Percentiles rank a stretch among this genome's conserved stretches.
These are phyloP conservation scores for Lolium multiflorum DNA, from an alignment of 176 grass and related monocot species.

Conservation along the genomic window DNA sequence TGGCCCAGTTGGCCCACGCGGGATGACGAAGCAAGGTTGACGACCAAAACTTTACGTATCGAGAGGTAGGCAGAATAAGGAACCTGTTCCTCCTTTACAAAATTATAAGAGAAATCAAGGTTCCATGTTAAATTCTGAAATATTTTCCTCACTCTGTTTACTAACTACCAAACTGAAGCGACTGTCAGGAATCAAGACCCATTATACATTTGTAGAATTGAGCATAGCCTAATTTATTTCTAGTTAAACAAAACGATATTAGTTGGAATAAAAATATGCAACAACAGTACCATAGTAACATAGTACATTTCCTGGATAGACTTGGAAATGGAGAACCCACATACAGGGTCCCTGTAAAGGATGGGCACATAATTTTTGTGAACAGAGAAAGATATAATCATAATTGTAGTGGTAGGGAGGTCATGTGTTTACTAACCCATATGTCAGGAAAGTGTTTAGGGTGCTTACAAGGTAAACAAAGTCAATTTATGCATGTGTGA, in stretches of 20 bases:
- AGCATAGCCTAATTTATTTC: neutral
- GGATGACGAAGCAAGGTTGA: too few relatives aligned
- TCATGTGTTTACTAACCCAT: conserved; percentile 9
- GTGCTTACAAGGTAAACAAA: too few relatives aligned
- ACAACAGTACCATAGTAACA: neutral
- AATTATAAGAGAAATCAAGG: too few relatives aligned
- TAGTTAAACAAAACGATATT: neutral
- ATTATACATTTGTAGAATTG: neutral
- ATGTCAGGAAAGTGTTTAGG: too few relatives aligned
- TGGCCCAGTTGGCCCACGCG: too few relatives aligned
- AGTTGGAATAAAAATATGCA: neutral
- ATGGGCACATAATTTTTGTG: neutral
- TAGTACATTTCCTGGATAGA: neutral
- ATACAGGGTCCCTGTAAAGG: neutral
- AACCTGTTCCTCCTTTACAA: too few relatives aligned
- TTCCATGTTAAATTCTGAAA: neutral
- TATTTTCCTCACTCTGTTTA: neutral
- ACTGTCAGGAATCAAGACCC: neutral
- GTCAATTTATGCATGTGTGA: too few relatives aligned
- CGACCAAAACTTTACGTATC: too few relatives aligned
- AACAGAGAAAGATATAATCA: neutral
- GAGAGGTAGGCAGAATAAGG: too few relatives aligned
- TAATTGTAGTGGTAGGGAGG: conserved; percentile 29
- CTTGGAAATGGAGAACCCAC: neutral
- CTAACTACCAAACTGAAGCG: neutral